Evolutionary conservation across 768 basidiomycete species (phyloP), one percentile per base, ranked within the genome.

Genomic region (Kwoniella bestiolae): DNA sequence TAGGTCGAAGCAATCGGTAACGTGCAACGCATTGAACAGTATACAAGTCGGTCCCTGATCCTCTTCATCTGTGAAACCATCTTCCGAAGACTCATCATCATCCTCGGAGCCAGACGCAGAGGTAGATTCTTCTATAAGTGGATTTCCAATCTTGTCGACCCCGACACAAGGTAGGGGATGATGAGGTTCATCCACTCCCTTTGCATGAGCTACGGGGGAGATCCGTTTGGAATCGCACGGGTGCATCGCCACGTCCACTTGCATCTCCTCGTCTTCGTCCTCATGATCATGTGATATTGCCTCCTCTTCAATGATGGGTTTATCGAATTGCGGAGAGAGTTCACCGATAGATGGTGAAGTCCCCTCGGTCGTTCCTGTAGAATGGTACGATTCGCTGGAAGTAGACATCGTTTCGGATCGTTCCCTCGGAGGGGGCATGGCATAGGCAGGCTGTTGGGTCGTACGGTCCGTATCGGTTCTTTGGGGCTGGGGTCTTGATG

Each of bases 381-480:
- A 73, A 51, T 46, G 53, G 47, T 61, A 67, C 7, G 66, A 67
- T 31, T 67, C 66, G 9, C 58, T 60, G 18, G 66, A 73, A 11
- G 76, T 75, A 6, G 76, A 77, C 69, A 75, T 73, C 52, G 76
- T 77, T 41, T 73, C 73, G 1, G 73, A 74, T 31, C 76, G n/a
- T 44, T 75, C 73, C 8, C 76, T 64, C 4, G 70, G 71, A 26
- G 60, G 56, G 12, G 53, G 60, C 60, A 62, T 58, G 3, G 34
- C 46, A 3, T 35, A 31, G 41, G 50, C 14, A 18, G 61, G 47
- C 47, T 58, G 67, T 41, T 57, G 58, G 7, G 61, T 60, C 12
- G 61, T 63, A n/a, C 28, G 32, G 21, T 67, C 66, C 3, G 61
- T 63, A 26, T 68, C 67, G 23, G 47, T 46, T 28, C 55, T 31